A percentile compares a stretch with the other conserved stretches of the same genome.
phyloP scores from a whole-genome alignment of 805 yeast genomes.

The Komagataella mondaviorum region DNA sequence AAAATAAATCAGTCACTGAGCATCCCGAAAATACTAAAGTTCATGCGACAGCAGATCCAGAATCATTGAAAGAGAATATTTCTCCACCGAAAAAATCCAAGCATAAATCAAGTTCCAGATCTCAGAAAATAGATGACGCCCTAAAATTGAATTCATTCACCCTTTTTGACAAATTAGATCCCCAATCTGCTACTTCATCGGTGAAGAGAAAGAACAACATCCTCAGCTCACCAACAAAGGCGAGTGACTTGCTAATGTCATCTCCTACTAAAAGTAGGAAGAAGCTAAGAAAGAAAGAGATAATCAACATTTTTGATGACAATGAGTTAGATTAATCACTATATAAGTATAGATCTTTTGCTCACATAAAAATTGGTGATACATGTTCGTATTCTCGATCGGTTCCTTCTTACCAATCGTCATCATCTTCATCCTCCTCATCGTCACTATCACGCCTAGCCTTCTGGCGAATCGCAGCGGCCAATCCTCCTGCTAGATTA shows the following conservation, averaged over 20 bases:
- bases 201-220: not conserved
- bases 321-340: not conserved
- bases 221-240: not conserved
- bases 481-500: constrained; percentile 70
- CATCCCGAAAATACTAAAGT: not conserved
- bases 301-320: not conserved
- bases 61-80: not conserved
- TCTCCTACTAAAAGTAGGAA: not conserved
- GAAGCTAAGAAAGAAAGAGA: not conserved
- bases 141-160: not conserved
- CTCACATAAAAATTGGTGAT: not conserved
- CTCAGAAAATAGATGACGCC: not conserved
- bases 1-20: not conserved
- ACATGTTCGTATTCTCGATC: not conserved
- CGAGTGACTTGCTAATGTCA: not conserved
- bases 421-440: constrained; percentile 55
- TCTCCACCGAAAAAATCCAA: not conserved
- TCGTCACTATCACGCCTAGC: constrained; percentile 61
- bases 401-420: constrained; percentile 19
- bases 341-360: not conserved
- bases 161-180: not conserved
- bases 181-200: not conserved
- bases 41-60: not conserved
- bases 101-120: not conserved
- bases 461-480: constrained; percentile 75